Conservation (phyloP, 2,329 filamentous ascomycete genomes). For the Fusarium algeriense region DNA sequence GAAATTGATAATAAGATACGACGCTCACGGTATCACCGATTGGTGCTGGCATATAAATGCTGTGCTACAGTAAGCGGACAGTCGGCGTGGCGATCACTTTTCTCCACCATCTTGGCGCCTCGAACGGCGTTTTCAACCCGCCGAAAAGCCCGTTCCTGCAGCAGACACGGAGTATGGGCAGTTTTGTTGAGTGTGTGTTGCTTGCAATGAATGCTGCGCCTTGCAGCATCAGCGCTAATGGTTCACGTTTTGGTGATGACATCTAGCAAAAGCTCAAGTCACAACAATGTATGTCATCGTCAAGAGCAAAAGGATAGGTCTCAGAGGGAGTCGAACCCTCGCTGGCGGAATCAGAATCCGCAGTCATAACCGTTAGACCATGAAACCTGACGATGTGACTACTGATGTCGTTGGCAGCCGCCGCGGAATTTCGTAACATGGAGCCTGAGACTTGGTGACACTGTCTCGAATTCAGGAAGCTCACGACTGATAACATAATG, state of each 20-base stretch:
- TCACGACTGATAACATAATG: not conserved
- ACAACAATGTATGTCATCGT: not conserved
- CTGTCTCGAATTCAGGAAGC: not conserved
- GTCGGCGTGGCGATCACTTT: not conserved
- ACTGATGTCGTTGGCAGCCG: not conserved
- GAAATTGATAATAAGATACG: slow-evolving; percentile 3
- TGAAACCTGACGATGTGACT: not conserved
- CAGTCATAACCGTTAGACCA: slow-evolving; percentile 1
- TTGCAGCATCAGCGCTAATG: not conserved
- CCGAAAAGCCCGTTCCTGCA: slow-evolving; percentile 11
- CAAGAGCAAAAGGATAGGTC: not conserved
- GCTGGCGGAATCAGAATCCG: slow-evolving; percentile 4
- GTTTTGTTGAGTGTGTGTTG: not conserved
- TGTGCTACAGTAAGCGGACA: not conserved
- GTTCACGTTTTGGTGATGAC: not conserved
- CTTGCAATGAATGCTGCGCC: not conserved
- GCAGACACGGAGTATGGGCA: not conserved
- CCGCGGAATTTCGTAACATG: not conserved
- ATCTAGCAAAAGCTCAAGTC: not conserved
- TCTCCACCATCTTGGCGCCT: slow-evolving; percentile 1
- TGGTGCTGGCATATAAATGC: not conserved
- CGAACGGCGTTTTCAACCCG: slow-evolving; percentile 1
- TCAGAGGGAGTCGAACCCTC: not conserved
- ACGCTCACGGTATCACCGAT: not conserved
- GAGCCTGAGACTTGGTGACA: not conserved